Base-by-base conservation (phyloP, 148 eudicot species). In the Mesembryanthemum crystallinum region DNA sequence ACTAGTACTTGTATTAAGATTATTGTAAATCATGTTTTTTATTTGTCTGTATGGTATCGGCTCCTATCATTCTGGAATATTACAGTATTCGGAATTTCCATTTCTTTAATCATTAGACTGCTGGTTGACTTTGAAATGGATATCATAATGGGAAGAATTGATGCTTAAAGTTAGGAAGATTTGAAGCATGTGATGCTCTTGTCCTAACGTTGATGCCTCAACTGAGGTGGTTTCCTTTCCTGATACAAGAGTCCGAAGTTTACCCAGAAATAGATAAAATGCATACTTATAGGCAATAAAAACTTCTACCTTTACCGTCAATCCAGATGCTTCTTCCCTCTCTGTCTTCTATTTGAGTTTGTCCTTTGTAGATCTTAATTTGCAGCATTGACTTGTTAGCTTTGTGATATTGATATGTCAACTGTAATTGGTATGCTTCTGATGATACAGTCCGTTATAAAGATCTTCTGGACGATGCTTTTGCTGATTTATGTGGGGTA, bases 401-500 rank as follows among this genome's bases (percentile, higher is more conserved):
- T 32, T 29, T 54, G 20, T 27, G 25, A 28, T 70, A 5, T 21
- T 27, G 25, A 28, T 70, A 5, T 21, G 37, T 76, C 17, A 64
- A 10, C 13, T 49, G 11, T 25, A 47, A 75, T 81, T 77, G 80
- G 72, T 77, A 71, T 62, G 61, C 51, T 78, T 70, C 51, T 78
- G 32, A 73, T 73, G 74, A 29, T 80, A 83, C 94, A 94, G 98
- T 94, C 78, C 91, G 98, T 61, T 94, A 91, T 68, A 94, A 94
- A 86, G 98, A 94, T 83, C 89, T 94, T 59, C 68, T 94, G 80
- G 92, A 88, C 39, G 86, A 94, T 71, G 89, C 92, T 43, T 90
- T 87, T 76, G 83, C 80, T 71, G 98, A 94, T 86, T 60, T 94
- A 77, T 85, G 93, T 72, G 87, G 84, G 78, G 67, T 81, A 59